phyloP scores from a whole-genome alignment of 2,329 filamentous ascomycete species.

The Eutypa lata region DNA sequence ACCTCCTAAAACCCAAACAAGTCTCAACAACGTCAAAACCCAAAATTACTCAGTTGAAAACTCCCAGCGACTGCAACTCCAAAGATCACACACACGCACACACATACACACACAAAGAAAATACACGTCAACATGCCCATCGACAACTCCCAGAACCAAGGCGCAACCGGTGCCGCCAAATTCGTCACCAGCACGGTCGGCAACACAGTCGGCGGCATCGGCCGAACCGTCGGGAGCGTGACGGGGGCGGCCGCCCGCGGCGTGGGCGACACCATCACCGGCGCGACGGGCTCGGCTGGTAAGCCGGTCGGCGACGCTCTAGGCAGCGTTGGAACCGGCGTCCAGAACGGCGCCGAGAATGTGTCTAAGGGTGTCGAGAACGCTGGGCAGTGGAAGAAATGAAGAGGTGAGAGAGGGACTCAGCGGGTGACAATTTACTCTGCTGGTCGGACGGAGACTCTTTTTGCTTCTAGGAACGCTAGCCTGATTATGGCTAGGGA shows the following conservation, averaged over 20 bases:
- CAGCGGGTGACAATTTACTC: too few species aligned
- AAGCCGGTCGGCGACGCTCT: slow-evolving; percentile 47
- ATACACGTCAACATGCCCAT: slow-evolving; percentile 24
- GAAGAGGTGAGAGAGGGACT: background rate
- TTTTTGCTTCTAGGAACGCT: too few species aligned
- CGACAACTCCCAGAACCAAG: slow-evolving; percentile 25
- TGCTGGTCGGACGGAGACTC: too few species aligned
- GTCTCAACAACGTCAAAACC: too few species aligned
- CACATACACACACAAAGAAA: too few species aligned
- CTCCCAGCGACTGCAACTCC: too few species aligned
- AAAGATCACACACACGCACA: too few species aligned
- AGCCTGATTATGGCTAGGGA: too few species aligned
- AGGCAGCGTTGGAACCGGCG: slow-evolving; percentile 37
- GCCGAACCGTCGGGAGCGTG: slow-evolving; percentile 29
- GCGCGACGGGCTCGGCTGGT: slow-evolving; percentile 41
- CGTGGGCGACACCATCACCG: slow-evolving; percentile 42
- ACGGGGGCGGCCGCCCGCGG: slow-evolving; percentile 41
- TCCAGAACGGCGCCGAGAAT: slow-evolving; percentile 39
- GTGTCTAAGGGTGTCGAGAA: slow-evolving; percentile 45
- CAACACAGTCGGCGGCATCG: slow-evolving; percentile 27
- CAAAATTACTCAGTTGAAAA: too few species aligned
- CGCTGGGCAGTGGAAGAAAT: slow-evolving; percentile 39
- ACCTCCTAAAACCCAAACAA: too few species aligned
- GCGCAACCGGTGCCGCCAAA: slow-evolving; percentile 30
- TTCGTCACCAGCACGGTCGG: slow-evolving; percentile 32